Conservation (phyloP, 2,329 filamentous ascomycete species). For the Rutstroemia sp. region DNA sequence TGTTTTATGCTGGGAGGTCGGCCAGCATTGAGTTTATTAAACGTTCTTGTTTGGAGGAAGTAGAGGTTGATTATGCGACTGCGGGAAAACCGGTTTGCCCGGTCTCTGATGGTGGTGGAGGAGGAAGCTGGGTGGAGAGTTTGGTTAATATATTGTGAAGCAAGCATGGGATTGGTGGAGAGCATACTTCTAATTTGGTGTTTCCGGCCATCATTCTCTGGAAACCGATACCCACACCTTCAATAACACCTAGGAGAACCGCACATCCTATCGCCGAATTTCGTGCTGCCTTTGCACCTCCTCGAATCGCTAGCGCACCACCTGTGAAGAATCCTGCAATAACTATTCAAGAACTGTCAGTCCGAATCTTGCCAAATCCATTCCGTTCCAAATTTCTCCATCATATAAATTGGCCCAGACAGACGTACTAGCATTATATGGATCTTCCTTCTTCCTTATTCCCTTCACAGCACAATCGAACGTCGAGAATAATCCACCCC, state of each 20-base stretch:
- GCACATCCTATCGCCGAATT: conserved; percentile 97
- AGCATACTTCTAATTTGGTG: conserved; percentile 68
- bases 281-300: conserved; percentile 82
- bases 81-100: conserved; percentile 27
- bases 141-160: conserved; percentile 5
- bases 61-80: conserved; percentile 18
- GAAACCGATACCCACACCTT: conserved; percentile 94
- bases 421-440: conserved; percentile 75
- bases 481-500: conserved; percentile 92
- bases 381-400: background rate
- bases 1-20: conserved; percentile 13
- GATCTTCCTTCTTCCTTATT: conserved; percentile 90
- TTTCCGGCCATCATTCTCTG: conserved; percentile 88
- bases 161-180: background rate
- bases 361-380: background rate
- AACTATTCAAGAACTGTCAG: conserved; percentile 37
- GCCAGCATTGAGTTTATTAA: conserved; percentile 9
- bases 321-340: conserved; percentile 96
- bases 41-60: background rate
- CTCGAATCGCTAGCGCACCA: conserved; percentile 83
- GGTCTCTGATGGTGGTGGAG: conserved; percentile 27
- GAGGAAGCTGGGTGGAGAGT: conserved; percentile 18
- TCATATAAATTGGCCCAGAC: too few species aligned
- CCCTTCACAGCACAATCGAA: conserved; percentile 98
- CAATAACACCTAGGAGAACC: conserved; percentile 88